A percentile compares a stretch with the other conserved stretches of the same genome.
phyloP scores from a whole-genome alignment of 2,329 filamentous ascomycete genomes.

The Polytolypa hystricis region DNA sequence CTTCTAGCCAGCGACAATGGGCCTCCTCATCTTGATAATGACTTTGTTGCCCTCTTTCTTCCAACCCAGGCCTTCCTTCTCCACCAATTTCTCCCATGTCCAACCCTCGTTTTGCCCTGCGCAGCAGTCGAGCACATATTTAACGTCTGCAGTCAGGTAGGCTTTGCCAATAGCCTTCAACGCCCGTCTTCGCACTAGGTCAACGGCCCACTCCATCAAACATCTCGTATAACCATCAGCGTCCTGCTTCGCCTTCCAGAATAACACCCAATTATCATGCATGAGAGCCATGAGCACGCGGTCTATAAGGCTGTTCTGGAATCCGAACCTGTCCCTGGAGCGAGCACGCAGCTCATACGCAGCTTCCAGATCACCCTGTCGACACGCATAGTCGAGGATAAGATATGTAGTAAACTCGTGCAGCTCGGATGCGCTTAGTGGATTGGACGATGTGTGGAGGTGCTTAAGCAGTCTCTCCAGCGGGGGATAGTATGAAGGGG shows the following conservation, averaged over 20 bases:
- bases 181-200: constrained; percentile 60
- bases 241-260: constrained; percentile 57
- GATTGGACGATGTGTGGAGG: constrained; percentile 54
- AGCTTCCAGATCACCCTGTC: constrained; percentile 60
- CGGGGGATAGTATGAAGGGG: constrained; percentile 82
- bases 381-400: constrained; percentile 79
- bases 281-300: constrained; percentile 58
- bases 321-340: constrained; percentile 39
- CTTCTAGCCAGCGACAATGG: too few relatives aligned
- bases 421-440: constrained; percentile 60
- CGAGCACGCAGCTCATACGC: constrained; percentile 56
- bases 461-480: constrained; percentile 64
- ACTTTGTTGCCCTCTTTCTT: constrained; percentile 61
- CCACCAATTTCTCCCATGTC: constrained; percentile 60
- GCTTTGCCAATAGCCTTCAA: constrained; percentile 77
- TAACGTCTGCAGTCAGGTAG: constrained; percentile 68
- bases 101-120: constrained; percentile 31
- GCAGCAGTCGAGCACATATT: constrained; percentile 50
- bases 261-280: constrained; percentile 71
- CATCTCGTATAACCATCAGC: constrained; percentile 73
- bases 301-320: constrained; percentile 59
- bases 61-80: constrained; percentile 72
- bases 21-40: constrained; percentile 49
- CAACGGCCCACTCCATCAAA: constrained; percentile 72
- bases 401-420: constrained; percentile 71